phyloP scores from a whole-genome alignment of 257 asterid genomes.

The Solanum chilense region DNA sequence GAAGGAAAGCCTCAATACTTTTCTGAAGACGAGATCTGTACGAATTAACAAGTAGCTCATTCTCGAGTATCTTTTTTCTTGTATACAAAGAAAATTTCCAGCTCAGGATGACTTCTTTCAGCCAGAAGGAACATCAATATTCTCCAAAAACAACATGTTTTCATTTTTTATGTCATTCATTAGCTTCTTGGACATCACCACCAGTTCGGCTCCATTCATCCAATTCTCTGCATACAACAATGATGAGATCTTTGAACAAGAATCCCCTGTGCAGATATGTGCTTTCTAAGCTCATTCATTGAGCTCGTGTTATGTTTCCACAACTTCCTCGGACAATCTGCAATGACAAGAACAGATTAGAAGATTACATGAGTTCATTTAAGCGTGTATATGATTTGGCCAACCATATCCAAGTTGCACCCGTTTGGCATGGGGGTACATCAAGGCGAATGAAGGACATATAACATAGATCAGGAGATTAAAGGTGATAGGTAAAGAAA shows the following conservation, averaged over 20 bases:
- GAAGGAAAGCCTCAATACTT: slow-evolving; percentile 80
- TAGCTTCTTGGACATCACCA: slow-evolving; percentile 34
- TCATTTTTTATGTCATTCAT: slow-evolving; percentile 40
- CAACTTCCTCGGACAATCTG: slow-evolving; percentile 93
- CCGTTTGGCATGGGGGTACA: background rate
- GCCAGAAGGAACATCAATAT: slow-evolving; percentile 75
- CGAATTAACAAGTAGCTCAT: slow-evolving; percentile 71
- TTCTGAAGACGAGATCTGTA: slow-evolving; percentile 78
- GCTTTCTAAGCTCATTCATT: slow-evolving; percentile 61
- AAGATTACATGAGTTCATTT: background rate
- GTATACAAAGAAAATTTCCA: slow-evolving; percentile 53
- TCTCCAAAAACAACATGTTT: slow-evolving; percentile 59
- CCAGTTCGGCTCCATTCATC: slow-evolving; percentile 51
- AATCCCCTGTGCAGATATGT: slow-evolving; percentile 80
- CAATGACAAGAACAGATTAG: slow-evolving; percentile 5
- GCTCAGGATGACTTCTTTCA: slow-evolving; percentile 61
- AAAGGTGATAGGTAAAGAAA: background rate
- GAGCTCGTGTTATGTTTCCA: slow-evolving; percentile 80
- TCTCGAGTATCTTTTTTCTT: slow-evolving; percentile 73
- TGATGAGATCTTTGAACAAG: slow-evolving; percentile 84
- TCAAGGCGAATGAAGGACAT: background rate
- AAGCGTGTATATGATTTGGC: background rate
- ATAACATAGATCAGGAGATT: background rate
- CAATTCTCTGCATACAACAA: slow-evolving; percentile 74
- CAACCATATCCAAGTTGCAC: background rate